A percentile compares a stretch with the other conserved stretches of the same genome.
phyloP scores from a whole-genome alignment of 805 yeast species.

The Wickerhamiella domercqiae region DNA sequence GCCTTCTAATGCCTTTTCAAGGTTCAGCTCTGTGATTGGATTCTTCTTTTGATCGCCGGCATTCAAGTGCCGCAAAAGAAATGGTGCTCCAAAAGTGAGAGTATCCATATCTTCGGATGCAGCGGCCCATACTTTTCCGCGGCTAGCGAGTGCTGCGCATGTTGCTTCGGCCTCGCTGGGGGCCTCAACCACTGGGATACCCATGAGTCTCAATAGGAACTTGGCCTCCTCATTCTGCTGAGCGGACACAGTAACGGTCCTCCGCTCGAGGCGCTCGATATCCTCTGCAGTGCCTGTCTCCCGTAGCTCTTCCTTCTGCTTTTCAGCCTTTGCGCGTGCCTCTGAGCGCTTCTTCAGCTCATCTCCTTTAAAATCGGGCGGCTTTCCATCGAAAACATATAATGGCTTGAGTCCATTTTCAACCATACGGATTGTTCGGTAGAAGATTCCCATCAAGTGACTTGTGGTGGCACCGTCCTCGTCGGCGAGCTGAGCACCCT shows the following conservation, averaged over 20 bases:
- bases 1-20: constrained; percentile 54
- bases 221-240: constrained; percentile 94
- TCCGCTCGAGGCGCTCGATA: constrained; percentile 56
- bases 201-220: constrained; percentile 68
- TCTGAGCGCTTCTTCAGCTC: constrained; percentile 76
- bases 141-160: constrained; percentile 81
- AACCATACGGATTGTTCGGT: constrained; percentile 77
- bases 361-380: constrained; percentile 86
- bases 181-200: constrained; percentile 83
- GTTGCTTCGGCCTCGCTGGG: constrained; percentile 99
- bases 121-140: constrained; percentile 89
- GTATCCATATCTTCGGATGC: constrained; percentile 99
- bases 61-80: constrained; percentile 71
- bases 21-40: constrained; percentile 74
- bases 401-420: constrained; percentile 93
- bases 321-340: constrained; percentile 69
- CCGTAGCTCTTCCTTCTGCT: constrained; percentile 50
- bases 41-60: constrained; percentile 87
- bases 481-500: constrained; percentile 82
- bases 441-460: constrained; percentile 92
- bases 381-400: constrained; percentile 95
- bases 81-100: constrained; percentile 77
- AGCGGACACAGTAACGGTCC: constrained; percentile 76
- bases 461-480: constrained; percentile 84
- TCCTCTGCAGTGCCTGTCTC: constrained; percentile 74